Evolutionary conservation across 768 basidiomycete genomes (phyloP), one percentile per base, ranked within the genome.

Genomic region (Boletus tomentosulus): DNA sequence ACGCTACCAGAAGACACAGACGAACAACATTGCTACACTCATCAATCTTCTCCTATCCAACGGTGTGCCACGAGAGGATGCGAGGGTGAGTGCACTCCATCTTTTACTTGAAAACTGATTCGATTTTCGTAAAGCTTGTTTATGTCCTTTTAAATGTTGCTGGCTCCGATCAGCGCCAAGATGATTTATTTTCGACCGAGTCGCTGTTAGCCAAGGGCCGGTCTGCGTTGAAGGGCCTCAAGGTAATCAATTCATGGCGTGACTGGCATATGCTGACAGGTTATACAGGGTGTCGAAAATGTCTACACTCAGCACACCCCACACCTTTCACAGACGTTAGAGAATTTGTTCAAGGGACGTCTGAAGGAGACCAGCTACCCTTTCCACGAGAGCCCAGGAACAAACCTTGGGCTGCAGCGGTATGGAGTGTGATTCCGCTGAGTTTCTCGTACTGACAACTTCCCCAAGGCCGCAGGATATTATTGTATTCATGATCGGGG

Each of bases 231-330:
- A 98, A 98, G 66, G 97, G 97, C 6, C 75, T 99, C 45, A 97
- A 97, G 80, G 92, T 92, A 51, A 72, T 58, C 22, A n/a, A 37
- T 34, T 38, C 12, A 8, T 16, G 8, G 34, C 27, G 28, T 33
- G 22, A 43, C 31, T 7, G 33, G 24, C 16, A 45, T n/a, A 16
- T 50, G 22, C 46, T 58, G 42, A 65, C 53, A 31, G 33, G 48
- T 56, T 25, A 34, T 57, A 4, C 51, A 95, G 92, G 97, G 97
- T 3, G 96, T 98, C 4, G 97, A 99, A 72, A 99, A 99, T 63
- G 95, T 98, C 15, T 99, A 98, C 68, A 99, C 93, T 52, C 97
- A 98, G 62, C 97, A 98, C 63, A 86, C 85, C 15, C 97, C 97
- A 7, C 94, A 95, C 70, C 76, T 99, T 6, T 85, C 89, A 1